Base-by-base conservation (phyloP, 116 monocot species). In the Cymodocea nodosa region DNA sequence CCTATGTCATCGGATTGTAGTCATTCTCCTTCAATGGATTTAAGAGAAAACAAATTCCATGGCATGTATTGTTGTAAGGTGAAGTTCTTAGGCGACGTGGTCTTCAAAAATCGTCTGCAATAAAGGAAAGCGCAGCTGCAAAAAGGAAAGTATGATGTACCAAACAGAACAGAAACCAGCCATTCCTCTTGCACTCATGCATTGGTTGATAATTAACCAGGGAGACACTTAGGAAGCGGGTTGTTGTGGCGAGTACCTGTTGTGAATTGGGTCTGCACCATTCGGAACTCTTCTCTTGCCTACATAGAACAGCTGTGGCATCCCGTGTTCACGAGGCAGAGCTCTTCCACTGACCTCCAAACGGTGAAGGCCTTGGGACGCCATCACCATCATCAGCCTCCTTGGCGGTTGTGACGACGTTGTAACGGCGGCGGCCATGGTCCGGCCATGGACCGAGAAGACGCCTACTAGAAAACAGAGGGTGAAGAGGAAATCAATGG, bases 201-300 rank as follows among this genome's bases (percentile, higher is more conserved):
- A 30, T 30, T 14, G 61, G 36, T 15, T 35, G 37, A 35, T 35
- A 23, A 44, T 10, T 16, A 49, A 5, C 9, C 4, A 56, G 30
- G 2, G 13, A 58, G 49, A 39, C 14, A 51, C 9, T 15, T 30
- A 51, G 53, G 35, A 17, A 50, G 1, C 37, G 23, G 16, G 53
- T 30, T 30, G 30, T 1, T 1, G 30, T 19, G 13, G 16, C 22
- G 35, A 44, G n/a, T 44, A 19, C 89, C 85, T 82, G 70, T 89
- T 89, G 64, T 89, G 89, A 74, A 89, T 89, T 36, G 89, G 89
- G 66, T 89, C 89, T 62, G 85, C 70, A 1, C 89, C 89, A 75
- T 82, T 82, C 9, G 85, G 89, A 23, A 89, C 85, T 52, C 80
- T 80, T 52, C 89, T 84, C 73, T 82, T 89, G 80, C 75, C 78